A percentile compares a stretch with the other conserved stretches of the same genome.
phyloP scores from a whole-genome alignment of 2,329 filamentous ascomycete genomes.

The Phyllosticta citribraziliensis region DNA sequence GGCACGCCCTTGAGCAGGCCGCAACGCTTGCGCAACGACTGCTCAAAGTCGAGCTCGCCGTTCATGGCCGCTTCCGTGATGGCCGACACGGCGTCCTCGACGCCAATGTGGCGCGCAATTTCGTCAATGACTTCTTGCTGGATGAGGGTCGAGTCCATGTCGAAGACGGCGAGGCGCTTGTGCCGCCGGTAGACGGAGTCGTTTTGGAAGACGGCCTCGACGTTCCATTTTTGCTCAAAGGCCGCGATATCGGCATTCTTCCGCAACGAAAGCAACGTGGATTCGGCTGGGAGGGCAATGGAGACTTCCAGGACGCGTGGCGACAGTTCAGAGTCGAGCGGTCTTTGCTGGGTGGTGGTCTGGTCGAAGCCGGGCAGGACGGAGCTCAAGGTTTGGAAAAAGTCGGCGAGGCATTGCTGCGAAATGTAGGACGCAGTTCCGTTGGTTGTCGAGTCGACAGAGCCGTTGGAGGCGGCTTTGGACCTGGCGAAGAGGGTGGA shows the following conservation, averaged over 20 bases:
- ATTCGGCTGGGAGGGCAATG: constrained; percentile 45
- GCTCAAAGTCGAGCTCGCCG: constrained; percentile 86
- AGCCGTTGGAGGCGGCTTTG: constrained; percentile 15
- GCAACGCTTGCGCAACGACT: constrained; percentile 71
- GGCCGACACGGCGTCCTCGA: constrained; percentile 61
- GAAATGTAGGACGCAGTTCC: constrained; percentile 34
- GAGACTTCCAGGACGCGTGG: constrained; percentile 58
- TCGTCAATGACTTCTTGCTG: constrained; percentile 97
- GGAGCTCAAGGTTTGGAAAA: constrained; percentile 41
- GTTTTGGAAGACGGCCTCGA: constrained; percentile 68
- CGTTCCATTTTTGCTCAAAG: constrained; percentile 86
- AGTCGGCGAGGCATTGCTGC: constrained; percentile 46
- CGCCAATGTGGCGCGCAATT: constrained; percentile 72
- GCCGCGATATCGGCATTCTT: constrained; percentile 67
- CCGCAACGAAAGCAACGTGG: constrained; percentile 56
- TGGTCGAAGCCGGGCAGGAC: constrained; percentile 41
- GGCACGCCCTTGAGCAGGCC: constrained; percentile 72
- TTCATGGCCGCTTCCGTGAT: constrained; percentile 95
- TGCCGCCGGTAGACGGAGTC: constrained; percentile 67
- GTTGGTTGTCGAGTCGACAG: constrained; percentile 11
- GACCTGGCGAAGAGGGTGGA: constrained; percentile 30
- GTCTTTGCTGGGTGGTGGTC: constrained; percentile 38
- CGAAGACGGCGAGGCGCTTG: constrained; percentile 84
- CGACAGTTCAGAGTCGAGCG: constrained; percentile 49
- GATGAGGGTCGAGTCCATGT: constrained; percentile 98